Evolutionary conservation across 257 asterid genomes (phyloP), one percentile per base, ranked within the genome.

Genomic region (Capsicum rhomboideum): DNA sequence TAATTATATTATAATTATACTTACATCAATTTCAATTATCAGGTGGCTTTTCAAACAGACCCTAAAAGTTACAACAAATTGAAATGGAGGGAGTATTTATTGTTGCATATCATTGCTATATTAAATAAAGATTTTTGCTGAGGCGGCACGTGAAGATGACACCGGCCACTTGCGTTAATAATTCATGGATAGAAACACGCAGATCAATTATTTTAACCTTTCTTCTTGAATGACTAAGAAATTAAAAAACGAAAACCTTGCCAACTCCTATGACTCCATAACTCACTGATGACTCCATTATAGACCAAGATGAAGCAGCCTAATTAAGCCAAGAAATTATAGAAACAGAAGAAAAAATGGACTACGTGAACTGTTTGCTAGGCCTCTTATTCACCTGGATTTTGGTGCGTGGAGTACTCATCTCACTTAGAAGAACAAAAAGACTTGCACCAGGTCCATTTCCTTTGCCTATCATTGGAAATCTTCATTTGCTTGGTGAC

Each of bases 401-500:
- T 13, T n/a, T 87, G 56, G n/a, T 49, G 6, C 72, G 80, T 54
- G 84, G 55, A 63, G 71, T 63, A 2, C 17, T 83, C 21, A 58
- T 44, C 34, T 59, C 55, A 12, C 74, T 85, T 18, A 14, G 64
- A 37, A 85, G 84, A 58, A 80, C 17, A 26, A 82, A 74, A 66
- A 50, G 21, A 4, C 54, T 67, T 29, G 75, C 86, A 23, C 83
- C 86, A 44, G 67, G 83, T 54, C 97, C 99, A 10, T 54, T 88
- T 23, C 97, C 98, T 44, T 64, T 93, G 49, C 98, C 98, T 1
- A 42, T 95, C 40, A 88, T 95, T 52, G 98, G 98, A 7, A 92
- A 86, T 87, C 93, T 95, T 86, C 97, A 92, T 66, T 55, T 92
- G 59, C 94, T 95, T n/a, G 97, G 95, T 28, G 89, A 91, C 6